Conservation (phyloP, 2,329 filamentous ascomycete species). For the Fusarium virguliforme region DNA sequence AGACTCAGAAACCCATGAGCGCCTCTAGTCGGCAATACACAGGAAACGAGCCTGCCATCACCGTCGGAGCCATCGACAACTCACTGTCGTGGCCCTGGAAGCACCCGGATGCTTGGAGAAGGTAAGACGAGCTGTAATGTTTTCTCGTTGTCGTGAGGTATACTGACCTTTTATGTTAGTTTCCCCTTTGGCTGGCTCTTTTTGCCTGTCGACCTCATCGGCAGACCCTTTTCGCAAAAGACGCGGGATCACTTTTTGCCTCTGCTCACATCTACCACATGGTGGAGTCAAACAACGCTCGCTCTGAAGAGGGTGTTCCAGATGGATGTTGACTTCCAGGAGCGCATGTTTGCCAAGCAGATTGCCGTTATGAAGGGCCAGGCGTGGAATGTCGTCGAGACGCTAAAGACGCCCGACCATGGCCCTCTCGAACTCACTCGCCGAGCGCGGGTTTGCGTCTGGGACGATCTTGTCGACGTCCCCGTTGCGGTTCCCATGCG, state of each 20-base stretch:
- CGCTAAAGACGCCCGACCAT: constrained; percentile 91
- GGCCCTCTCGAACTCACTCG: constrained; percentile 94
- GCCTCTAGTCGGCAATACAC: constrained; percentile 70
- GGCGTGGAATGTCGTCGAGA: constrained; percentile 99
- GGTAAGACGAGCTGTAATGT: constrained; percentile 52
- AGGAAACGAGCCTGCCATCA: constrained; percentile 72
- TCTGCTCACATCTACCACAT: constrained; percentile 91
- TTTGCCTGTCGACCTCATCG: constrained; percentile 94
- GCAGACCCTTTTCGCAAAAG: constrained; percentile 94
- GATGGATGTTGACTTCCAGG: constrained; percentile 95
- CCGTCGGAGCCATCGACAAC: constrained; percentile 95
- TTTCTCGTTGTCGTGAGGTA: not conserved
- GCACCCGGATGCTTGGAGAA: constrained; percentile 90
- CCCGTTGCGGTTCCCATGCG: constrained; percentile 94
- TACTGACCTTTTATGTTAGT: constrained; percentile 62
- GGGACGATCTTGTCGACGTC: constrained; percentile 97
- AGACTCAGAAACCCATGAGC: constrained; percentile 87
- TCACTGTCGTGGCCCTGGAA: constrained; percentile 99
- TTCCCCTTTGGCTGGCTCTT: constrained; percentile 99
- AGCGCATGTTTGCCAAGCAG: constrained; percentile 98
- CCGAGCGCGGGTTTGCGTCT: constrained; percentile 92
- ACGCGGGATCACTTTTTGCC: constrained; percentile 97
- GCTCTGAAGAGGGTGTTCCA: constrained; percentile 90
- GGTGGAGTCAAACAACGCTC: constrained; percentile 96
- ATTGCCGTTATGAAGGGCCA: constrained; percentile 99